Conservation (phyloP, 768 basidiomycete genomes). For the Coprinellus micaceus region DNA sequence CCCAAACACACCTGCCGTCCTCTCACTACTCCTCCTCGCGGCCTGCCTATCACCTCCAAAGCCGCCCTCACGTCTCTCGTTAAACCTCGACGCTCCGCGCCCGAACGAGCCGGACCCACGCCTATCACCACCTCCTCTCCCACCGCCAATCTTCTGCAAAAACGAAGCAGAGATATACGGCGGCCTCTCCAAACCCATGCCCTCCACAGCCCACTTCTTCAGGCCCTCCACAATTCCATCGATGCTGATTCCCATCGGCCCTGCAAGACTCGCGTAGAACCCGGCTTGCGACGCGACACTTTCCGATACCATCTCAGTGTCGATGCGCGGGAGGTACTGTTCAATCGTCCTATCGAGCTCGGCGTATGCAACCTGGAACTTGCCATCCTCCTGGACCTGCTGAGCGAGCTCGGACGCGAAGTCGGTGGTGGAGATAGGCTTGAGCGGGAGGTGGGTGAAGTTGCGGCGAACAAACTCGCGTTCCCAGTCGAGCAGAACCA, state of each 20-base stretch:
- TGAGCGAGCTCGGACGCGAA: slow-evolving; percentile 22
- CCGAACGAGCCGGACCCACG: background rate
- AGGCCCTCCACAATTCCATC: slow-evolving; percentile 14
- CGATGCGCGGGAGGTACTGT: slow-evolving; percentile 31
- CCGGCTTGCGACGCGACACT: slow-evolving; percentile 21
- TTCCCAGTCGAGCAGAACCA: slow-evolving; percentile 81
- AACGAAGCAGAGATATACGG: slow-evolving; percentile 12
- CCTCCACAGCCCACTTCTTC: slow-evolving; percentile 17
- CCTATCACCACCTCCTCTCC: background rate
- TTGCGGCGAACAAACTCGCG: slow-evolving; percentile 58
- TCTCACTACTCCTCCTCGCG: background rate
- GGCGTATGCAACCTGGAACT: slow-evolving; percentile 15
- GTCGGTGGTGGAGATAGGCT: slow-evolving; percentile 48
- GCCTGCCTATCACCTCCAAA: background rate
- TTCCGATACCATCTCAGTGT: slow-evolving; percentile 45
- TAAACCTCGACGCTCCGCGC: background rate
- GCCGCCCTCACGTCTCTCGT: too few relatives aligned
- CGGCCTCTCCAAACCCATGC: slow-evolving; percentile 16
- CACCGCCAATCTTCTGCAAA: slow-evolving; percentile 15
- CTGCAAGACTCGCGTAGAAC: slow-evolving; percentile 21
- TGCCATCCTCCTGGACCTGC: background rate
- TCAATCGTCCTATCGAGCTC: slow-evolving; percentile 27
- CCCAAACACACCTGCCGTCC: background rate
- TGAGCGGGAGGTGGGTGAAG: slow-evolving; percentile 66
- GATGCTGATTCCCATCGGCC: slow-evolving; percentile 12